Percentiles rank a stretch among this genome's conserved stretches.
Evolutionary conservation across 768 basidiomycete species (phyloP).

Genomic region (Podaxis sp.): DNA sequence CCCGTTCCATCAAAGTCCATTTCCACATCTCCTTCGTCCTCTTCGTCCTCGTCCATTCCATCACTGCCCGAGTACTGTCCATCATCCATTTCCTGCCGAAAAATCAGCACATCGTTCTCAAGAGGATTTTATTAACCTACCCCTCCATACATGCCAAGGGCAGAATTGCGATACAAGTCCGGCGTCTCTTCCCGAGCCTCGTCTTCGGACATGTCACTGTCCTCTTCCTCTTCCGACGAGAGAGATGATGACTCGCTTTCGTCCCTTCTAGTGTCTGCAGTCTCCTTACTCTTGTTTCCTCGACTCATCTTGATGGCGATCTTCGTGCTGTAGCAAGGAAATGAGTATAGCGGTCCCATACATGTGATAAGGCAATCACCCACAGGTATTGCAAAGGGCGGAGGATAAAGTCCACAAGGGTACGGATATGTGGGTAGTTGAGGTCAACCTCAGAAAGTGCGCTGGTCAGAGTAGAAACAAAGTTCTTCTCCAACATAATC

Average conservation of each 20-base stretch:
- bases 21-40: constrained; percentile 80
- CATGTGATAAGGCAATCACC: constrained; percentile 28
- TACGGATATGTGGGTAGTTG: constrained; percentile 90
- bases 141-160: constrained; percentile 92
- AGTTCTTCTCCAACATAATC: constrained; percentile 98
- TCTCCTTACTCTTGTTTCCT: constrained; percentile 64
- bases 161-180: constrained; percentile 94
- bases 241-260: constrained; percentile 44
- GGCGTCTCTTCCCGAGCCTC: constrained; percentile 77
- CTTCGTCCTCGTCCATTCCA: constrained; percentile 80
- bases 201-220: constrained; percentile 53
- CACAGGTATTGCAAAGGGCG: constrained; percentile 89
- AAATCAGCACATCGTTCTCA: constrained; percentile 13
- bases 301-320: constrained; percentile 98
- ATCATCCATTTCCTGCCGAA: constrained; percentile 80
- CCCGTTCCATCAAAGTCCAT: constrained; percentile 87
- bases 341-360: not conserved
- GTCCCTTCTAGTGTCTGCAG: constrained; percentile 44
- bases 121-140: constrained; percentile 45
- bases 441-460: constrained; percentile 92
- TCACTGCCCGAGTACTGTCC: constrained; percentile 67
- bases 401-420: constrained; percentile 83
- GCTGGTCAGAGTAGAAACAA: constrained; percentile 83
- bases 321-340: constrained; percentile 65
- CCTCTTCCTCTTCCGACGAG: constrained; percentile 54